Conservation (phyloP, 345 rosid genomes). For the Acer yangbiense region DNA sequence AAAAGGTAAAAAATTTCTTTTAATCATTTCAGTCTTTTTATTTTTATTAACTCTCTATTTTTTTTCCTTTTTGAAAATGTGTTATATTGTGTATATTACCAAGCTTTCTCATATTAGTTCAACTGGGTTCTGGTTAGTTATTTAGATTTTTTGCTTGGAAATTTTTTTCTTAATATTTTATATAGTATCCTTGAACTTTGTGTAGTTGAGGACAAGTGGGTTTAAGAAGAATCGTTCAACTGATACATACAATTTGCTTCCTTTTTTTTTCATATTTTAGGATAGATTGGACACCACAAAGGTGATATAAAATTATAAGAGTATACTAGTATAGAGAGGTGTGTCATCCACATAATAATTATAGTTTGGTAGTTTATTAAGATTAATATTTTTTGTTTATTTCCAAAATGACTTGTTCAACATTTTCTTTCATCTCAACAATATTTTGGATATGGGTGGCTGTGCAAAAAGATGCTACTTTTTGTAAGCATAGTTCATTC, state of each 20-base stretch:
- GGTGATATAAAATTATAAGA: not conserved
- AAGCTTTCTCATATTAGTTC: not conserved
- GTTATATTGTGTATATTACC: not conserved
- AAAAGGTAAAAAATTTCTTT: no score
- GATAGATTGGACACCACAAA: not conserved
- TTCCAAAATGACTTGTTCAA: no score
- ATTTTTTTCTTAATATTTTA: no score
- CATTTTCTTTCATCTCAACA: not conserved
- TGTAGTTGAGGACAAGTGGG: not conserved
- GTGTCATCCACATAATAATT: no score
- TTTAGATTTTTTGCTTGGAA: not conserved
- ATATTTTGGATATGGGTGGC: not conserved
- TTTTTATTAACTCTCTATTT: not conserved
- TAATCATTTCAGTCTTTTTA: not conserved
- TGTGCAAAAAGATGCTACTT: not conserved
- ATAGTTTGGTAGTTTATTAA: no score
- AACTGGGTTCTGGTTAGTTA: slow-evolving; percentile 3
- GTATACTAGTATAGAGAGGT: not conserved
- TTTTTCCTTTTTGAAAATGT: not conserved
- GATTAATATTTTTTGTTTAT: no score
- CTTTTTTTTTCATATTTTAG: not conserved
- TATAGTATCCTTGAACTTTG: not conserved
- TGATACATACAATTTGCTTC: not conserved
- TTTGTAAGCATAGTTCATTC: not conserved
- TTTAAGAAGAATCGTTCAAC: not conserved